These are phyloP conservation scores for Teratosphaeria gauchensis DNA, from an alignment of 2,329 filamentous ascomycete species.

Conservation along the genomic window DNA sequence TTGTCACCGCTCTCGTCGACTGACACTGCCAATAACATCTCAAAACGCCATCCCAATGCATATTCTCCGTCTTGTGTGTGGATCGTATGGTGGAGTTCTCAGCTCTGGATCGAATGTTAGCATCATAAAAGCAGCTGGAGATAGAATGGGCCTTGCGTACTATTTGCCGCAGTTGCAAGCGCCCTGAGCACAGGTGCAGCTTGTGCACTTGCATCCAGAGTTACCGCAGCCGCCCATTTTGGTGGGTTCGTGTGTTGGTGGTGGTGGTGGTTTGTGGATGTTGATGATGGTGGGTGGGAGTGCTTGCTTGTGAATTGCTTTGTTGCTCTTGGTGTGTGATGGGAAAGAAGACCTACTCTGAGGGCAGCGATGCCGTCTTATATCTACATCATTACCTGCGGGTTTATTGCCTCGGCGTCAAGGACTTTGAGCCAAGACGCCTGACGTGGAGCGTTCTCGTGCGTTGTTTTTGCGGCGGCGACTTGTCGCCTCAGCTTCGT, in stretches of 20 bases:
- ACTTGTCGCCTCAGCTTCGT: neutral
- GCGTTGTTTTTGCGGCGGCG: neutral
- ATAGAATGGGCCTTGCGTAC: conserved; percentile 1
- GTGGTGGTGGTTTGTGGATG: neutral
- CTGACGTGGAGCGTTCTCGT: neutral
- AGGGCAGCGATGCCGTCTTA: neutral
- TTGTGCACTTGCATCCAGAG: conserved; percentile 22
- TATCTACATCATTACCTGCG: neutral
- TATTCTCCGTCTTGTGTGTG: neutral
- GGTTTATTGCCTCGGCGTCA: neutral
- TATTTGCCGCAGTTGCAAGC: conserved; percentile 19
- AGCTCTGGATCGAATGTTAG: neutral
- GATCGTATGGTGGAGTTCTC: neutral
- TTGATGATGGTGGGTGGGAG: neutral
- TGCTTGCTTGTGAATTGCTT: neutral
- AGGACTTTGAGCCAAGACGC: neutral
- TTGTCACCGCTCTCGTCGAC: neutral
- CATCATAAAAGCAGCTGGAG: neutral
- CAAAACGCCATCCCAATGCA: neutral
- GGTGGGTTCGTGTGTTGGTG: neutral
- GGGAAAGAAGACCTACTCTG: neutral
- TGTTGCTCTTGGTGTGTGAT: neutral
- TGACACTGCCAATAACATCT: neutral
- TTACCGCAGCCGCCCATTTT: conserved; percentile 26
- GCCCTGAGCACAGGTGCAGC: conserved; percentile 21